Evolutionary conservation across 805 yeast species (phyloP).

Genomic region (Candida taoyuanica): DNA sequence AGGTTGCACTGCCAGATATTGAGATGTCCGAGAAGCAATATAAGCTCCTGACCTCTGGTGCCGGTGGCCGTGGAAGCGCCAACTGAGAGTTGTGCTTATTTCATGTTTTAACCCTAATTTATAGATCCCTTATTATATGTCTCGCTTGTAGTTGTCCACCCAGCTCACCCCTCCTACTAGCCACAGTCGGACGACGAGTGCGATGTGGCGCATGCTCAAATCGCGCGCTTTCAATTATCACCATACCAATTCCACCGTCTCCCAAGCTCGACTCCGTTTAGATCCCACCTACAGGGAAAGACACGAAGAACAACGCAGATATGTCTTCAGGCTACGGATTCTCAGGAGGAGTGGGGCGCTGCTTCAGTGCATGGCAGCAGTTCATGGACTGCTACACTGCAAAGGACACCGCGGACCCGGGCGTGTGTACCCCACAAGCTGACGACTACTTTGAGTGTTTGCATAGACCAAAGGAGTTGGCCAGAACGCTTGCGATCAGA

Average conservation of each 20-base stretch:
- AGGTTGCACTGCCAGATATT: slow-evolving; percentile 49
- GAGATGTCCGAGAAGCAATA: slow-evolving; percentile 53
- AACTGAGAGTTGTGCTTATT: slow-evolving; percentile 11
- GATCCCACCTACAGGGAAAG: too few species aligned
- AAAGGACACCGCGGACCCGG: slow-evolving; percentile 31
- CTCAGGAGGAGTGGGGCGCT: slow-evolving; percentile 42
- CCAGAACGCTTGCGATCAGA: slow-evolving; percentile 24
- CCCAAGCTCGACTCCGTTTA: too few species aligned
- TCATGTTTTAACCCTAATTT: neutral
- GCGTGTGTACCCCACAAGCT: slow-evolving; percentile 36
- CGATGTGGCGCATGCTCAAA: too few species aligned
- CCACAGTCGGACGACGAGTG: too few species aligned
- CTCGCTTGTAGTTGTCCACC: too few species aligned
- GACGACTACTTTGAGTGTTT: slow-evolving; percentile 48
- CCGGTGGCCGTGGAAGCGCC: slow-evolving; percentile 72
- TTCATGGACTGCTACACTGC: slow-evolving; percentile 44
- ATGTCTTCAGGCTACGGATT: slow-evolving; percentile 38
- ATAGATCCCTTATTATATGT: slow-evolving; percentile 19
- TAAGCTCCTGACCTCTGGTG: slow-evolving; percentile 55
- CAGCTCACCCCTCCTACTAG: too few species aligned
- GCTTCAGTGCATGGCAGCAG: slow-evolving; percentile 41
- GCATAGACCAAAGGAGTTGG: slow-evolving; percentile 41
- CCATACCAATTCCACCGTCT: too few species aligned
- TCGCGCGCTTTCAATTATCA: too few species aligned
- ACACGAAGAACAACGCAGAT: too few species aligned